Percentiles rank a stretch among this genome's conserved stretches.
Conservation (phyloP, 208 protist species). For the Tetramitus jugosus region DNA sequence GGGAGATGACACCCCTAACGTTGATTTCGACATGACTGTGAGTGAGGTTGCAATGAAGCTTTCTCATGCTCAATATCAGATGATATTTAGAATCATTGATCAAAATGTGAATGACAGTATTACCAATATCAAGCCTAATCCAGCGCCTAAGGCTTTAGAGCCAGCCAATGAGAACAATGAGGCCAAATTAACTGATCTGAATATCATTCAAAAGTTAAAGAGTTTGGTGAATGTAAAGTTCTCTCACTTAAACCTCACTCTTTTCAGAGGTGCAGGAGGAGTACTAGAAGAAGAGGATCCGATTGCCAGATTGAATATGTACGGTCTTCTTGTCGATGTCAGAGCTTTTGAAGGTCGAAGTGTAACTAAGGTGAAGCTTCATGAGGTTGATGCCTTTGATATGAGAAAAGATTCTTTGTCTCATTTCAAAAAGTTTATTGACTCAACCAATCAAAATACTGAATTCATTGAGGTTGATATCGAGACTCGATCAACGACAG, state of each 20-base stretch:
- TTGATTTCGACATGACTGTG: not conserved
- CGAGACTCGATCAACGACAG: not conserved
- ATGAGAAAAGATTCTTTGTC: not conserved
- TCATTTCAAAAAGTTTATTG: slow-evolving; percentile 1
- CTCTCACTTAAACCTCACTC: not conserved
- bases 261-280: not conserved
- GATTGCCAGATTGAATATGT: slow-evolving; percentile 7
- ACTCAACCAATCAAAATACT: not conserved
- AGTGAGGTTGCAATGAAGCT: not conserved
- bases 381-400: not conserved
- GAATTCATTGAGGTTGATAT: not conserved
- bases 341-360: not conserved
- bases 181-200: not conserved
- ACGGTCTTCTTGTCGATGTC: not conserved
- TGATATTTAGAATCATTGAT: slow-evolving; percentile 10
- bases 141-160: not conserved
- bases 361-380: not conserved
- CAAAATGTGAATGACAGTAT: not conserved
- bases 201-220: not conserved
- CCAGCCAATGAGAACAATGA: not conserved
- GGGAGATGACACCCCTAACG: not conserved
- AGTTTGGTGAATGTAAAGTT: not conserved
- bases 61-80: slow-evolving; percentile 15
- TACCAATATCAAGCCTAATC: not conserved
- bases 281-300: not conserved